A percentile compares a stretch with the other conserved stretches of the same genome.
Evolutionary conservation across 208 protist species (phyloP).

Genomic region (Wallacemonas rigidus): DNA sequence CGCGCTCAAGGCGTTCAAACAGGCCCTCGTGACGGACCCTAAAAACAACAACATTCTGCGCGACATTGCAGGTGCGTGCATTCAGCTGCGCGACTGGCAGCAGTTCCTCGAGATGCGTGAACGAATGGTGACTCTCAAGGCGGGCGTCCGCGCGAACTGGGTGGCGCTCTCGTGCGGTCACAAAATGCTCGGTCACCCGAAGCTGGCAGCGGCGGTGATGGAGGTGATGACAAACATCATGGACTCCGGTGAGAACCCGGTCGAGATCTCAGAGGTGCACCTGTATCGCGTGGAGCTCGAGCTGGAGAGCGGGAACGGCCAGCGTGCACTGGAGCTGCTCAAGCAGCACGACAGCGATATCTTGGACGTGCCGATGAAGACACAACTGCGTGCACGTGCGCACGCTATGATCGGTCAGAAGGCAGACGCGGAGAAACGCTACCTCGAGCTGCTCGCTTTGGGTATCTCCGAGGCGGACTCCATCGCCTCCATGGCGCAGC

Average conservation of each 20-base stretch:
- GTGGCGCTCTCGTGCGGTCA: slow-evolving; percentile 82
- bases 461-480: slow-evolving; percentile 74
- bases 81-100: slow-evolving; percentile 93
- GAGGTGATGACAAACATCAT: slow-evolving; percentile 83
- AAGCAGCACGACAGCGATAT: slow-evolving; percentile 77
- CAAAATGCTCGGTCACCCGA: slow-evolving; percentile 68
- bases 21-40: slow-evolving; percentile 64
- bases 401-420: slow-evolving; percentile 77
- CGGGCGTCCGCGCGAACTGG: slow-evolving; percentile 89
- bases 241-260: slow-evolving; percentile 63
- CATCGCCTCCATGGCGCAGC: slow-evolving; percentile 75
- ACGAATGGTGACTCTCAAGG: slow-evolving; percentile 87
- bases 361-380: slow-evolving; percentile 60
- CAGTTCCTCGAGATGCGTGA: slow-evolving; percentile 87
- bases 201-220: slow-evolving; percentile 73
- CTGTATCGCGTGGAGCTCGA: slow-evolving; percentile 78
- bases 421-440: slow-evolving; percentile 74
- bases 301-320: slow-evolving; percentile 53
- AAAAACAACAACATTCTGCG: slow-evolving; percentile 89
- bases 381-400: slow-evolving; percentile 61
- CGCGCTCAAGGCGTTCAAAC: slow-evolving; percentile 93
- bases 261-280: slow-evolving; percentile 78
- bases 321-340: slow-evolving; percentile 74
- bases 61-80: slow-evolving; percentile 88
- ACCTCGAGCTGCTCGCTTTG: slow-evolving; percentile 69